Evolutionary conservation across 352 stramenopile genomes (phyloP).

Genomic region (Phytophthora brassicae): DNA sequence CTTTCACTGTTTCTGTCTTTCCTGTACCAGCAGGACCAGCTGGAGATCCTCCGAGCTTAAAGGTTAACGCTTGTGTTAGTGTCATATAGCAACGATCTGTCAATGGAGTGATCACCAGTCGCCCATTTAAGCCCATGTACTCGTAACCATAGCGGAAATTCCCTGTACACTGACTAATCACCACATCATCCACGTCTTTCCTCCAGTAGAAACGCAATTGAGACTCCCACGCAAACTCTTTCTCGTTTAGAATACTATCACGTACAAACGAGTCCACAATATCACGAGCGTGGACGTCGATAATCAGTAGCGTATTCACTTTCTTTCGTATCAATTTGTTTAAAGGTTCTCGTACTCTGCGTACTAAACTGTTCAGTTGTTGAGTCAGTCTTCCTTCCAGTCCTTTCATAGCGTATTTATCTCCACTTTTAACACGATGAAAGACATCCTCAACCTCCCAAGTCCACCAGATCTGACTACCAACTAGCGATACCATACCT

Average conservation of each 20-base stretch:
- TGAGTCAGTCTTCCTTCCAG: conserved; percentile 88
- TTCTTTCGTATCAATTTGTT: conserved; percentile 89
- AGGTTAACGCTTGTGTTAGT: conserved; percentile 91
- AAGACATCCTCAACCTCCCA: conserved; percentile 95
- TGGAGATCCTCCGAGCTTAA: conserved; percentile 91
- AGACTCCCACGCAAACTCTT: conserved; percentile 91
- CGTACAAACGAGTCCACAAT: conserved; percentile 91
- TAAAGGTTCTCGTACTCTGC: conserved; percentile 88
- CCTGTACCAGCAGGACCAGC: conserved; percentile 90
- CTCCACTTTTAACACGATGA: conserved; percentile 80
- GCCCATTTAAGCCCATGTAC: conserved; percentile 92
- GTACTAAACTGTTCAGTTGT: conserved; percentile 91
- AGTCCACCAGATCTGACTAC: conserved; percentile 94
- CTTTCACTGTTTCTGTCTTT: conserved; percentile 95
- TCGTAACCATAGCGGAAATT: conserved; percentile 93
- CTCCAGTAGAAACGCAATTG: conserved; percentile 92
- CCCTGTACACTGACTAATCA: conserved; percentile 91
- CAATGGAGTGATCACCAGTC: conserved; percentile 92
- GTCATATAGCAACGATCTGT: conserved; percentile 95
- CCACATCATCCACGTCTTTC: conserved; percentile 88
- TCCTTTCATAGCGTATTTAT: conserved; percentile 95
- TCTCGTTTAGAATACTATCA: conserved; percentile 89
- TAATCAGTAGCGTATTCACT: conserved; percentile 92
- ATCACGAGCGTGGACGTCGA: conserved; percentile 89
- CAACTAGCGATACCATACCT: conserved; percentile 92